These are phyloP conservation scores for Hymenoscyphus infarciens DNA, from an alignment of 2,329 filamentous ascomycete genomes.

Conservation along the genomic window DNA sequence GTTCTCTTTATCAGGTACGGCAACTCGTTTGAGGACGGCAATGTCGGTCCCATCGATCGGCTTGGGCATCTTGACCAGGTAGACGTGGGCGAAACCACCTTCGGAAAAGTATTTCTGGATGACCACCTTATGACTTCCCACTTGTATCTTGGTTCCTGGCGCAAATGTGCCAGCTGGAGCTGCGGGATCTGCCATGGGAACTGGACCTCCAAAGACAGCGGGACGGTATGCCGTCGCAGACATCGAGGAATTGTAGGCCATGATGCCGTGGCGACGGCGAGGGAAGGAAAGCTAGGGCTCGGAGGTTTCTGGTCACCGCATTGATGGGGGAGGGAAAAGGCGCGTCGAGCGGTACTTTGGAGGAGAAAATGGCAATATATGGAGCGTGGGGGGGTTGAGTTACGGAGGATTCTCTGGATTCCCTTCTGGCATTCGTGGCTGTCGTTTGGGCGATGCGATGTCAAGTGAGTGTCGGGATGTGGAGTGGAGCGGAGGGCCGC, in stretches of 20 bases:
- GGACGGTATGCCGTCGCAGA: conserved; percentile 40
- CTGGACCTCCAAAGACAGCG: conserved; percentile 43
- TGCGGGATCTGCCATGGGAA: conserved; percentile 40
- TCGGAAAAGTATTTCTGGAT: conserved; percentile 98
- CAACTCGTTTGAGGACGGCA: conserved; percentile 65
- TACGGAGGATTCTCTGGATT: background rate
- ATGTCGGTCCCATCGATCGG: conserved; percentile 38
- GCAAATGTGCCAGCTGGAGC: conserved; percentile 82
- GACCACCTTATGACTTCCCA: conserved; percentile 85
- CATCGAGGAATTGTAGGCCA: conserved; percentile 41
- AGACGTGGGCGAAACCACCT: conserved; percentile 97
- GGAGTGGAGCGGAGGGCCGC: background rate
- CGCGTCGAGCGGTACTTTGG: background rate
- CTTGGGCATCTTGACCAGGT: conserved; percentile 82
- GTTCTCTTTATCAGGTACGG: conserved; percentile 92
- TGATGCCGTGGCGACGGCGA: conserved; percentile 28
- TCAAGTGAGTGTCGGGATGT: background rate
- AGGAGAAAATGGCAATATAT: background rate
- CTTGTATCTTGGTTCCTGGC: conserved; percentile 93
- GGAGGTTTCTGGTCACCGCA: conserved; percentile 31
- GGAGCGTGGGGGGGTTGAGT: background rate
- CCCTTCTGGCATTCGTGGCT: background rate
- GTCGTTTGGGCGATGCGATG: conserved; percentile 3
- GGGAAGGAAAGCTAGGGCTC: conserved; percentile 19
- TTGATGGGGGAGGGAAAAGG: conserved; percentile 20